These are phyloP conservation scores for Biscutella auriculata DNA, from an alignment of 441 rosid species.

Conservation along the genomic window DNA sequence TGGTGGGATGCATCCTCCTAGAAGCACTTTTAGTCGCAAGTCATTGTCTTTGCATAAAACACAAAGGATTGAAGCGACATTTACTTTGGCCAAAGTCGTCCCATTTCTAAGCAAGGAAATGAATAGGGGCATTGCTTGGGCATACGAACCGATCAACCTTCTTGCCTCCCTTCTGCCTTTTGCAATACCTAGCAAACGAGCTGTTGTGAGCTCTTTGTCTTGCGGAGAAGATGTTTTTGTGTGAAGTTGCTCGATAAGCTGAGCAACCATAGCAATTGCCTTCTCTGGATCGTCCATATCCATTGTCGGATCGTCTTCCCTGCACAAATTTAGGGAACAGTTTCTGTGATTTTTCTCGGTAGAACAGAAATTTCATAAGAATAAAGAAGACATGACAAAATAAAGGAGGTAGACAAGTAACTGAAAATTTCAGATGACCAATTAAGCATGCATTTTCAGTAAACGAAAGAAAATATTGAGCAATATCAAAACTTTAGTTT, in stretches of 20 bases:
- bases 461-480: neutral
- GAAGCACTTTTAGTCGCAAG: conserved; percentile 83
- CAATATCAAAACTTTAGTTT: neutral
- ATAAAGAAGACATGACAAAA: neutral
- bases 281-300: conserved; percentile 94
- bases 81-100: conserved; percentile 74
- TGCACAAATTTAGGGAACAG: neutral
- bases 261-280: conserved; percentile 92
- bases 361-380: neutral
- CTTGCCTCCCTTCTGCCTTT: conserved; percentile 80
- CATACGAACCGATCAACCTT: conserved; percentile 91
- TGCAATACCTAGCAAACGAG: conserved; percentile 77
- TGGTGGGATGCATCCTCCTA: conserved; percentile 99
- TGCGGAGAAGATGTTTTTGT: conserved; percentile 65
- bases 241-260: conserved; percentile 91
- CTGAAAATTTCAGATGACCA: neutral
- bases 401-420: neutral
- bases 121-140: conserved; percentile 96
- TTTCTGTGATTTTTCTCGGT: neutral
- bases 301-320: conserved; percentile 11
- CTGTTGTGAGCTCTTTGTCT: conserved; percentile 80
- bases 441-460: neutral
- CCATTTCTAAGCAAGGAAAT: conserved; percentile 96
- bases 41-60: conserved; percentile 96
- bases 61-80: conserved; percentile 86